phyloP scores from a whole-genome alignment of 176 grass and related monocot genomes.

The Oryza australiensis region DNA sequence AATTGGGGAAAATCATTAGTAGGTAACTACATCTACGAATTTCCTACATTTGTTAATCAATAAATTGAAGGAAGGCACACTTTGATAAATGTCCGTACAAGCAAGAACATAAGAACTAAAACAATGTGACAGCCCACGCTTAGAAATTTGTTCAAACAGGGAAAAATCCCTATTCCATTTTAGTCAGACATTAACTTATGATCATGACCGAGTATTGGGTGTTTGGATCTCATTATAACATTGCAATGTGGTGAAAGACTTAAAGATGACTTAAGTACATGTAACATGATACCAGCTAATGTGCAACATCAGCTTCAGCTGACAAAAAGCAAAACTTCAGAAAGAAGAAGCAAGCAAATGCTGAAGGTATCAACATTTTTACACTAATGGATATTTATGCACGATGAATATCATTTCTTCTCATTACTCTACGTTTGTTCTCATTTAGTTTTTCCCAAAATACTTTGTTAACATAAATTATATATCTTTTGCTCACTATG shows the following conservation, averaged over 20 bases:
- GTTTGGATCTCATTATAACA: neutral
- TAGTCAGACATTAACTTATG: neutral
- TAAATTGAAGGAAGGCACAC: neutral
- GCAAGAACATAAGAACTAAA: too few relatives aligned
- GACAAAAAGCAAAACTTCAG: neutral
- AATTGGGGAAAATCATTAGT: neutral
- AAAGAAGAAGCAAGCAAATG: too few relatives aligned
- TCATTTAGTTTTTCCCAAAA: neutral
- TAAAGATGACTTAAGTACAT: neutral
- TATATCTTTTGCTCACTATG: neutral
- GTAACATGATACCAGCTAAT: neutral
- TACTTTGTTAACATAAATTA: neutral
- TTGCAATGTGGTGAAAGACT: neutral
- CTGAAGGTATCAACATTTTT: neutral
- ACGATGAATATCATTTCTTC: constrained; percentile 9
- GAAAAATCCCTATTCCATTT: neutral
- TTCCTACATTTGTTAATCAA: neutral
- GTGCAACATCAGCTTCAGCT: neutral
- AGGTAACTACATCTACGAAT: neutral
- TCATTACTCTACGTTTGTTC: neutral
- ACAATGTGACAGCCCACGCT: neutral
- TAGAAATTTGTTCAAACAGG: neutral
- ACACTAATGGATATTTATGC: neutral
- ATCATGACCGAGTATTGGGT: neutral
- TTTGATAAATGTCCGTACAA: too few relatives aligned